phyloP scores from a whole-genome alignment of 1,139 yeast genomes.

The Kurtzmaniella quercitrusa region DNA sequence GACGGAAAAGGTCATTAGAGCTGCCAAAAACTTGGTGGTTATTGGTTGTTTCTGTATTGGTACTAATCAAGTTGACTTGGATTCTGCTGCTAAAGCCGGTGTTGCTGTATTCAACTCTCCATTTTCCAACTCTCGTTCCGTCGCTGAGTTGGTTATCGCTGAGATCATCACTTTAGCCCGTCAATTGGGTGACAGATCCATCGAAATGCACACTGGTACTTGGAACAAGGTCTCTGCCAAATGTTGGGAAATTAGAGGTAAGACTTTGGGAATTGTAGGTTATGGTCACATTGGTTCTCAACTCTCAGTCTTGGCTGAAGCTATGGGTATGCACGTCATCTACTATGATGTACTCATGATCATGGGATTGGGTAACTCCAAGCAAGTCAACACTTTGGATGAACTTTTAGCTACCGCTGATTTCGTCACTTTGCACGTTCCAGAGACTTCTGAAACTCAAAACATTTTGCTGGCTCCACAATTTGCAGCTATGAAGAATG shows the following conservation, averaged over 20 bases:
- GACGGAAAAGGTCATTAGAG: slow-evolving; percentile 70
- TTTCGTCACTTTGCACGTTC: slow-evolving; percentile 91
- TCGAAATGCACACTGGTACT: slow-evolving; percentile 93
- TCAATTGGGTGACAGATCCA: slow-evolving; percentile 95
- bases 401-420: slow-evolving; percentile 80
- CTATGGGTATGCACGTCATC: slow-evolving; percentile 96
- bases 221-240: slow-evolving; percentile 96
- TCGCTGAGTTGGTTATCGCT: slow-evolving; percentile 95
- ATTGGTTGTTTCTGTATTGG: slow-evolving; percentile 99
- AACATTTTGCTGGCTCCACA: slow-evolving; percentile 87
- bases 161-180: slow-evolving; percentile 92
- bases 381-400: slow-evolving; percentile 81
- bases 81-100: slow-evolving; percentile 88
- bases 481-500: slow-evolving; percentile 94
- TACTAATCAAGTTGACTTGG: slow-evolving; percentile 94
- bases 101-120: slow-evolving; percentile 98
- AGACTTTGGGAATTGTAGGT: slow-evolving; percentile 94
- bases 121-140: slow-evolving; percentile 96
- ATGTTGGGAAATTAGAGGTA: slow-evolving; percentile 99
- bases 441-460: slow-evolving; percentile 89
- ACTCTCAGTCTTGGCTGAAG: slow-evolving; percentile 92
- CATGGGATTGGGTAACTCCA: slow-evolving; percentile 96
- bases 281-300: slow-evolving; percentile 99
- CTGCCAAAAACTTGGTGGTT: slow-evolving; percentile 84
- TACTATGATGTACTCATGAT: slow-evolving; percentile 90